These are phyloP conservation scores for Moesziomyces antarcticus DNA, from an alignment of 1,284 basidiomycete species.

Conservation along the genomic window DNA sequence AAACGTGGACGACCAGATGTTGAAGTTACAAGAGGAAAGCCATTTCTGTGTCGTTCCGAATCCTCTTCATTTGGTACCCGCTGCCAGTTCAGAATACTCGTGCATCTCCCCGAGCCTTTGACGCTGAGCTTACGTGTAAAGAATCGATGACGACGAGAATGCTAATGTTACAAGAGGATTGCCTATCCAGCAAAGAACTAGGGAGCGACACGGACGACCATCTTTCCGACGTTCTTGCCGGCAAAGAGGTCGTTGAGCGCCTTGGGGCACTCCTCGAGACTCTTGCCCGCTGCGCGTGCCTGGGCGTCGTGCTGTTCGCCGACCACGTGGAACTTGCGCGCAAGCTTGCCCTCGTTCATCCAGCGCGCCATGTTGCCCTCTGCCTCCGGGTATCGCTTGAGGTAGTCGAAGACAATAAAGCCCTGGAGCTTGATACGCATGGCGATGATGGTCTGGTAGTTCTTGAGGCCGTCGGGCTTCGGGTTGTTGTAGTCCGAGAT, in stretches of 20 bases:
- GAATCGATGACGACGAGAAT: background rate
- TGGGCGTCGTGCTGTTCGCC: constrained; percentile 38
- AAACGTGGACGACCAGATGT: too few relatives aligned
- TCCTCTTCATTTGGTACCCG: too few relatives aligned
- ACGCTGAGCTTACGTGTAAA: background rate
- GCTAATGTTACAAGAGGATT: constrained; percentile 7
- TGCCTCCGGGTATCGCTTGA: constrained; percentile 38
- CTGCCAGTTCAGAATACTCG: too few relatives aligned
- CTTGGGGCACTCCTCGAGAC: constrained; percentile 36
- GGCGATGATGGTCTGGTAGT: constrained; percentile 74
- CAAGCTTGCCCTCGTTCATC: constrained; percentile 77
- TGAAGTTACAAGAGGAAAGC: too few relatives aligned
- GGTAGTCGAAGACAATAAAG: constrained; percentile 71
- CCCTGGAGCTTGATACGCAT: constrained; percentile 83
- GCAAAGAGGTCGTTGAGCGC: constrained; percentile 54
- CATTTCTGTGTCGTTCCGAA: too few relatives aligned
- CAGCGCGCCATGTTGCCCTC: constrained; percentile 71
- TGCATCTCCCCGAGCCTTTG: background rate
- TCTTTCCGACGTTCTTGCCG: constrained; percentile 56
- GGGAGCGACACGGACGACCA: constrained; percentile 49
- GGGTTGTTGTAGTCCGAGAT: constrained; percentile 72
- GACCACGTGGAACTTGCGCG: constrained; percentile 72
- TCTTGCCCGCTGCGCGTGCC: constrained; percentile 21
- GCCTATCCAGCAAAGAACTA: background rate
- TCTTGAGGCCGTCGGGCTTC: constrained; percentile 67